These are phyloP conservation scores for Heliocybe sulcata DNA, from an alignment of 1,284 basidiomycete species.

Conservation along the genomic window DNA sequence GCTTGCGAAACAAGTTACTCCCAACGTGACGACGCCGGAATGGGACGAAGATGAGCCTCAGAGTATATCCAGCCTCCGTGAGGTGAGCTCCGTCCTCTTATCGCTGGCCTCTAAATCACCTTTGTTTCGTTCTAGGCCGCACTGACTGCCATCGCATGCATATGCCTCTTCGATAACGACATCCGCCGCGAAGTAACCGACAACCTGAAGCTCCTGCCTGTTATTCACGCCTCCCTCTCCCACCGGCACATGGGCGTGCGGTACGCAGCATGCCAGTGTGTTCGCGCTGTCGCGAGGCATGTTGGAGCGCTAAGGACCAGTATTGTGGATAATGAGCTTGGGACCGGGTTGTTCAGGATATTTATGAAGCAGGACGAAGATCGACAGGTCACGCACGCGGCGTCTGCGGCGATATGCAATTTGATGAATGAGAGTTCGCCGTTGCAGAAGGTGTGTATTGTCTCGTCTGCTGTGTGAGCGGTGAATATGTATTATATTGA, in stretches of 20 bases:
- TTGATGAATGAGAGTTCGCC: constrained; percentile 85
- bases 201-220: constrained; percentile 40
- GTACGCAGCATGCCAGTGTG: constrained; percentile 79
- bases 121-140: constrained; percentile 43
- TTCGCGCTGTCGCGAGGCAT: constrained; percentile 73
- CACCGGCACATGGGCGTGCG: constrained; percentile 70
- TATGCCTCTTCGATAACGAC: constrained; percentile 64
- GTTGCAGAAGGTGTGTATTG: constrained; percentile 53
- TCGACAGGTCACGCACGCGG: constrained; percentile 63
- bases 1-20: constrained; percentile 46
- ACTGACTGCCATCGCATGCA: constrained; percentile 61
- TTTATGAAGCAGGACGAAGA: constrained; percentile 57
- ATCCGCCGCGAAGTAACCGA: constrained; percentile 65
- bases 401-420: constrained; percentile 76
- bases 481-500: too few species aligned
- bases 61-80: constrained; percentile 47
- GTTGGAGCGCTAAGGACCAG: constrained; percentile 77
- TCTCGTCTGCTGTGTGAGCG: too few species aligned
- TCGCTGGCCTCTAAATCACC: background rate
- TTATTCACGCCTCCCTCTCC: constrained; percentile 44
- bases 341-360: constrained; percentile 57
- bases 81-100: constrained; percentile 35
- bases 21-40: constrained; percentile 28
- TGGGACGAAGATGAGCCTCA: constrained; percentile 61
- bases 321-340: constrained; percentile 77